phyloP scores from a whole-genome alignment of 306 rosid species.

The Oemleria cerasiformis region DNA sequence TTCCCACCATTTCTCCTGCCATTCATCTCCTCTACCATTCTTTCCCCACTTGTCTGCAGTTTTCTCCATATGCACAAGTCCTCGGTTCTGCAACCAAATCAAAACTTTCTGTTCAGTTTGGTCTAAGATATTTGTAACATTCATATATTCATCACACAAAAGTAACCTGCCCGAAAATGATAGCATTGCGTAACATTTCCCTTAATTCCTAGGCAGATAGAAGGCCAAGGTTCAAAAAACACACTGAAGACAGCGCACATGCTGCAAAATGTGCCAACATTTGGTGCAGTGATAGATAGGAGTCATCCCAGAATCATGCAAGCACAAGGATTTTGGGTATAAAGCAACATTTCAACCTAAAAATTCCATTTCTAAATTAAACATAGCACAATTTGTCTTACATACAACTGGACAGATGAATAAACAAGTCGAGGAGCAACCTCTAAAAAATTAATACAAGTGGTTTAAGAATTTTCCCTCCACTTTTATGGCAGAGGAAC shows the following conservation, averaged over 20 bases:
- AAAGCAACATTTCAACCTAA: not conserved
- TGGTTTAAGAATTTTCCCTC: not conserved
- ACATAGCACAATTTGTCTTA: not conserved
- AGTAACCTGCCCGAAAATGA: not conserved
- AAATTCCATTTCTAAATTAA: not conserved
- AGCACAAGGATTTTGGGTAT: not conserved
- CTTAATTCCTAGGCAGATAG: not conserved
- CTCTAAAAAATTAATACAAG: not conserved
- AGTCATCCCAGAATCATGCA: not conserved
- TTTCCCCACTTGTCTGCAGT: slow-evolving; percentile 98
- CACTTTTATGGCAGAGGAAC: not conserved
- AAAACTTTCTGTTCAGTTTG: slow-evolving; percentile 6
- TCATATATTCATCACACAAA: not conserved
- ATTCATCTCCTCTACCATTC: slow-evolving; percentile 72
- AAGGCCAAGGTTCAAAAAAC: slow-evolving; percentile 7
- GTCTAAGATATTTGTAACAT: not conserved
- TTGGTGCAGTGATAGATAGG: not conserved
- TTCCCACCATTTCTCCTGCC: slow-evolving; percentile 98
- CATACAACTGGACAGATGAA: not conserved
- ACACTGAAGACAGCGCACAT: not conserved
- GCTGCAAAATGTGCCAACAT: not conserved
- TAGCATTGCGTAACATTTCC: not conserved
- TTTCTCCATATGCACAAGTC: slow-evolving; percentile 79
- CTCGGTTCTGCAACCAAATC: slow-evolving; percentile 57
- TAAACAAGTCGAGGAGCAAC: not conserved